Evolutionary conservation across 306 rosid species (phyloP).

Genomic region (Acacia acuminata): DNA sequence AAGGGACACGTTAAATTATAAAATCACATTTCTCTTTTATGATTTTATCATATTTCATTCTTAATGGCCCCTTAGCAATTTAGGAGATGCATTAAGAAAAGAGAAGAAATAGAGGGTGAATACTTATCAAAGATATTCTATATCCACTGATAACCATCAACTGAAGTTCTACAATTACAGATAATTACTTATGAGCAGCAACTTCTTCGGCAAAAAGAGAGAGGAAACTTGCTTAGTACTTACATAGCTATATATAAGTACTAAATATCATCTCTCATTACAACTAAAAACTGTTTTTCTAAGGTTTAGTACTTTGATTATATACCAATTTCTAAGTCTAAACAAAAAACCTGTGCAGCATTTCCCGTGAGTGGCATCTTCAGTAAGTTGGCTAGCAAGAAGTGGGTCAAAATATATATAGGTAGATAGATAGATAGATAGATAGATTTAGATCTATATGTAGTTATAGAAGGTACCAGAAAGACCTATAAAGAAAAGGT

Average conservation of each 20-base stretch:
- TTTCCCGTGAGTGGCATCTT: not conserved
- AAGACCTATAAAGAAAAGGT: slow-evolving; percentile 17
- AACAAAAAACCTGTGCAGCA: slow-evolving; percentile 5
- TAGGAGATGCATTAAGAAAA: not conserved
- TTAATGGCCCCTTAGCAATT: too few species aligned
- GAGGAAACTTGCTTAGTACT: not conserved
- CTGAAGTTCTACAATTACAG: not conserved
- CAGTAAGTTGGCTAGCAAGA: slow-evolving; percentile 30
- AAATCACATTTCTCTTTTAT: too few species aligned
- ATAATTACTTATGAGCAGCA: not conserved
- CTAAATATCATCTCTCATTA: not conserved
- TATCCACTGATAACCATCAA: not conserved
- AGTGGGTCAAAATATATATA: not conserved
- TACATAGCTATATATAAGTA: not conserved
- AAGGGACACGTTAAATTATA: too few species aligned
- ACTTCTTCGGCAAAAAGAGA: not conserved
- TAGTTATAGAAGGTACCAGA: not conserved
- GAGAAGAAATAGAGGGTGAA: not conserved
- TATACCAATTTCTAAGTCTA: slow-evolving; percentile 21
- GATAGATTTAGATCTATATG: not conserved
- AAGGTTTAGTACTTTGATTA: slow-evolving; percentile 25
- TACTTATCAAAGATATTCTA: not conserved
- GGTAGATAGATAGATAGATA: too few species aligned
- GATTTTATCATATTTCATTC: too few species aligned
- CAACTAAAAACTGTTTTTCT: slow-evolving; percentile 3